A percentile compares a stretch with the other conserved stretches of the same genome.
phyloP scores from a whole-genome alignment of 2,329 filamentous ascomycete species.

The Orbilia ellipsospora region DNA sequence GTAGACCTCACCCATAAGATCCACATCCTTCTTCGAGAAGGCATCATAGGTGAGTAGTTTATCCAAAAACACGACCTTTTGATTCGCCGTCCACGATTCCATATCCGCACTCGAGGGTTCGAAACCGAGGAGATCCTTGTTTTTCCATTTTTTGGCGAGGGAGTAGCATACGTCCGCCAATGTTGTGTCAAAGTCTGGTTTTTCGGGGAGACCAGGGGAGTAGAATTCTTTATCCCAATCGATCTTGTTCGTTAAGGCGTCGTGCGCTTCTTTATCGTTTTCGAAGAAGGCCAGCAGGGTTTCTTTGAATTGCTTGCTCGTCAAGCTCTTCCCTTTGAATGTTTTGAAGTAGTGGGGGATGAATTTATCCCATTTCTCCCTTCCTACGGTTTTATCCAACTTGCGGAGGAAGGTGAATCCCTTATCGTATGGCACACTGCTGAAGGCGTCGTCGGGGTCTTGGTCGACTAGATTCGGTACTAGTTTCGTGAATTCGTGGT shows the following conservation, averaged over 20 bases:
- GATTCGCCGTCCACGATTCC: constrained; percentile 80
- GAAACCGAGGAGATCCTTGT: constrained; percentile 63
- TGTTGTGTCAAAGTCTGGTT: constrained; percentile 89
- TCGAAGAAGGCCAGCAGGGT: constrained; percentile 88
- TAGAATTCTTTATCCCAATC: constrained; percentile 95
- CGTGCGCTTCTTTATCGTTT: constrained; percentile 70
- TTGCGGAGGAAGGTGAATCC: constrained; percentile 94
- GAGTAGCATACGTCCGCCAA: constrained; percentile 86
- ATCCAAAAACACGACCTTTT: constrained; percentile 91
- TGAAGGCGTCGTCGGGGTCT: constrained; percentile 96
- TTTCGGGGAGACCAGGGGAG: constrained; percentile 81
- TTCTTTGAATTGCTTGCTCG: constrained; percentile 92
- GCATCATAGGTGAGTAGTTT: constrained; percentile 75
- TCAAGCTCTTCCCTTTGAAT: constrained; percentile 85
- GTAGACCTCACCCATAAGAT: constrained; percentile 79
- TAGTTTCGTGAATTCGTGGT: constrained; percentile 93
- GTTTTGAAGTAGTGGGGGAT: constrained; percentile 93
- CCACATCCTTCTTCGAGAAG: constrained; percentile 74
- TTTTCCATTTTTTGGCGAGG: constrained; percentile 83
- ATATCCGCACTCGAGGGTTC: constrained; percentile 76
- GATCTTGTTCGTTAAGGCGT: constrained; percentile 74
- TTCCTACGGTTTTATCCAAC: constrained; percentile 85
- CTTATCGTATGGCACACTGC: constrained; percentile 92
- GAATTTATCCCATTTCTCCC: constrained; percentile 90
- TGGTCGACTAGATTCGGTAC: constrained; percentile 87